Conservation (phyloP, 2,329 filamentous ascomycete species). For the Proliferodiscus dingleyae region DNA sequence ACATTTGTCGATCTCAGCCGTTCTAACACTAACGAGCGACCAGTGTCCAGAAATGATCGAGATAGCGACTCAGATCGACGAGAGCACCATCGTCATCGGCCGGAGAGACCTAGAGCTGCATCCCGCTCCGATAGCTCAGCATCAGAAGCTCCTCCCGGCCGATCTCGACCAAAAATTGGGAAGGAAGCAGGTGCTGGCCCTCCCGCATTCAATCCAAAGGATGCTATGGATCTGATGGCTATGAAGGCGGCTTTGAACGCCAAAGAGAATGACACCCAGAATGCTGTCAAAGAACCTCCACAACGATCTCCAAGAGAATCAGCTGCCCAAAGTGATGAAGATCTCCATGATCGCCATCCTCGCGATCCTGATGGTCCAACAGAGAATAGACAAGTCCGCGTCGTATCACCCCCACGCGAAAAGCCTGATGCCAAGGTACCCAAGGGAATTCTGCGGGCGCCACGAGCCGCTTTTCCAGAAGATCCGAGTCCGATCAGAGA, state of each 20-base stretch:
- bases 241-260: conserved; percentile 29
- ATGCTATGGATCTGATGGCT: conserved; percentile 31
- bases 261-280: conserved; percentile 16
- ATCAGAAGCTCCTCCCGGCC: conserved; percentile 19
- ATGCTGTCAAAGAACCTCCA: conserved; percentile 17
- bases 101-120: conserved; percentile 18
- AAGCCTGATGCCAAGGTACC: conserved; percentile 63
- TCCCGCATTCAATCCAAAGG: conserved; percentile 30
- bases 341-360: conserved; percentile 22
- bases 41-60: conserved; percentile 22
- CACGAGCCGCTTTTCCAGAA: conserved; percentile 79
- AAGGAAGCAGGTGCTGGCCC: conserved; percentile 19
- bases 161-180: conserved; percentile 8
- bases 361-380: conserved; percentile 18
- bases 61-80: conserved; percentile 11
- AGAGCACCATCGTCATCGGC: conserved; percentile 11
- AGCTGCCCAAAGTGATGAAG: conserved; percentile 21
- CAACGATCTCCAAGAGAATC: conserved; percentile 19
- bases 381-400: conserved; percentile 36
- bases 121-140: conserved; percentile 21
- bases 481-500: conserved; percentile 78
- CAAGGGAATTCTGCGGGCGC: conserved; percentile 81
- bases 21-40: too few relatives aligned
- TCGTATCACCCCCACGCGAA: conserved; percentile 67
- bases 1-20: conserved; percentile 19